phyloP scores from a whole-genome alignment of 306 rosid genomes.

The Crotalaria pallida region DNA sequence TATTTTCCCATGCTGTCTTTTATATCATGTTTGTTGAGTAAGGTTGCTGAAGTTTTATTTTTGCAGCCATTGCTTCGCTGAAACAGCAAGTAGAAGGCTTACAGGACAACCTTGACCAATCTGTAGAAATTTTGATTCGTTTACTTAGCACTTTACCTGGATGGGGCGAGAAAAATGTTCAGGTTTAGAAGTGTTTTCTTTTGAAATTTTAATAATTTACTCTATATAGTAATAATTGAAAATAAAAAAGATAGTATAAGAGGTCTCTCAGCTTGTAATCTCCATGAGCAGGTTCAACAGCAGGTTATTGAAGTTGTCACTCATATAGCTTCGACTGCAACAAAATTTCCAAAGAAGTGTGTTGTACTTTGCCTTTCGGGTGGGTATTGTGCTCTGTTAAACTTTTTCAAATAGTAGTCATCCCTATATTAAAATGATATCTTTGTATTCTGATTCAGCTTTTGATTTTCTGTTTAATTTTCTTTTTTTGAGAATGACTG shows the following conservation, averaged over 20 bases:
- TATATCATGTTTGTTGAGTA: conserved; percentile 1
- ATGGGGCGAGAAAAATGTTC: conserved; percentile 99
- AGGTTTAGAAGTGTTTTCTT: conserved; percentile 47
- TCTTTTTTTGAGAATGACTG: not conserved
- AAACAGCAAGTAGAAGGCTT: conserved; percentile 83
- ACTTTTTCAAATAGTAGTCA: not conserved
- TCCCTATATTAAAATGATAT: not conserved
- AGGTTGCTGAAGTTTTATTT: conserved; percentile 17
- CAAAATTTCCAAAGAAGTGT: conserved; percentile 90
- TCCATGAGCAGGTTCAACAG: conserved; percentile 83
- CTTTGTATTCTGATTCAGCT: not conserved
- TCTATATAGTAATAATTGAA: not conserved
- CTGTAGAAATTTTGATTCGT: conserved; percentile 76
- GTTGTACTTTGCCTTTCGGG: conserved; percentile 86
- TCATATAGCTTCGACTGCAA: conserved; percentile 62
- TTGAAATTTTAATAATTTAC: not conserved
- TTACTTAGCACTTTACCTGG: conserved; percentile 88
- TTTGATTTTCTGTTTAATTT: not conserved
- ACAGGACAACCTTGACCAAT: conserved; percentile 55
- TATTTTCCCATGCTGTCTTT: conserved; percentile 12
- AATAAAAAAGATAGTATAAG: not conserved
- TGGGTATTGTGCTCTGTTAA: conserved; percentile 34
- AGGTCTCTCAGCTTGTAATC: conserved; percentile 8
- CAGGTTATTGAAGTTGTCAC: conserved; percentile 84
- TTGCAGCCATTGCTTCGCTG: conserved; percentile 81